Base-by-base conservation (phyloP, 441 rosid genomes). In the Syzygium syzygioides region DNA sequence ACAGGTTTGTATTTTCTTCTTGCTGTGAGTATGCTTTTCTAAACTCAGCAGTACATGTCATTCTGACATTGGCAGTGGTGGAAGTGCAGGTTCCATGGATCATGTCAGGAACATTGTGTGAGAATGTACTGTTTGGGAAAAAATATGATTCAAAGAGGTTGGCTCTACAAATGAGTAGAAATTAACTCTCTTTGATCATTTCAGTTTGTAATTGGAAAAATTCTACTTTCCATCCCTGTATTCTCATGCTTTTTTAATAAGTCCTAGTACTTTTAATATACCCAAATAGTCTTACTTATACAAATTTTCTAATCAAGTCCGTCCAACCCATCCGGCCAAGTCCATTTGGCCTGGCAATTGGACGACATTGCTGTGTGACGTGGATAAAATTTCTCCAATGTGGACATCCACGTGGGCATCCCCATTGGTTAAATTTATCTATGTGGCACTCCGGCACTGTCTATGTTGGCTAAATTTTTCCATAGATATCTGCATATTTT, bases 51-150 rank as follows among this genome's bases (percentile, higher is more conserved):
- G 34, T 89, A 53, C 56, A 90, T 71, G n/a, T 19, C 87, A 56
- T 86, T 90, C 89, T 89, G 85, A 88, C 88, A 79, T 87, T 88
- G 76, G 32, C 68, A 80, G 88, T 85, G 45, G n/a, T 91, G 52
- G 87, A 92, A 87, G 83, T 90, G 68, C 86, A 98, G 99, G 97
- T 95, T 87, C 99, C 99, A 68, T 98, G 99, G 99, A 94, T 98
- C 87, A 92, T 95, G 89, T 96, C 99, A 86, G 99, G 99, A 93
- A 97, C 99, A 76, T 71, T 97, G 87, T 96, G 96, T 13, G 98
- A 95, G 85, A 98, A 98, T 88, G 92, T 98, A 76, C 90, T 98
- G 87, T 95, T 97, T 88, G 98, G 98, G 87, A 93, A 93, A 92
- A 87, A 56, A 90, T 95, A 94, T 84, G 96, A 97, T 89, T 89